phyloP scores from a whole-genome alignment of 1,139 yeast genomes.

The Eremothecium coryli region DNA sequence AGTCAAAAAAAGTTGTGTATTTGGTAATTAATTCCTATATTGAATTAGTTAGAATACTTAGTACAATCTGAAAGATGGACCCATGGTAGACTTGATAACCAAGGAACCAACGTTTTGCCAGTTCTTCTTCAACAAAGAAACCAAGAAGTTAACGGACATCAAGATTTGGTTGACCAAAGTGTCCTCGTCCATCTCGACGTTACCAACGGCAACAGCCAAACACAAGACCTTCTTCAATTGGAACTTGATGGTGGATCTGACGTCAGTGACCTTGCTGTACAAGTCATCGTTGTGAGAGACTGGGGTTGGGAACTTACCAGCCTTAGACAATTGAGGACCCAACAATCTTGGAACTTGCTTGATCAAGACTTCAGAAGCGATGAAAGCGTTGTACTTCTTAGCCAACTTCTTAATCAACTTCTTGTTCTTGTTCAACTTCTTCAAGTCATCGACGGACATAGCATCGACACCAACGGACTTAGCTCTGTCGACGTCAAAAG shows the following conservation, averaged over 20 bases:
- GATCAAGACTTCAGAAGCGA: conserved; percentile 98
- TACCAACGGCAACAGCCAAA: conserved; percentile 94
- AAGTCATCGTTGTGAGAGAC: conserved; percentile 99
- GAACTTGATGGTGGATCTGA: conserved; percentile 99
- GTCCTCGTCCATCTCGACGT: conserved; percentile 99
- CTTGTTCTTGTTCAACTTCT: conserved; percentile 99
- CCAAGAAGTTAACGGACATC: conserved; percentile 99
- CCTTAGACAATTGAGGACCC: conserved; percentile 99
- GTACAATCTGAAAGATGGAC: conserved; percentile 99
- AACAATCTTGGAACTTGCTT: conserved; percentile 99
- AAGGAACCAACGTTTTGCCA: conserved; percentile 99
- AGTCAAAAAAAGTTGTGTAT: no score
- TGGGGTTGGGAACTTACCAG: conserved; percentile 99
- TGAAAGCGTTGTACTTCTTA: conserved; percentile 99
- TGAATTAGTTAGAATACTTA: no score
- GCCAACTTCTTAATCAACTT: conserved; percentile 99
- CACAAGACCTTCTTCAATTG: conserved; percentile 95
- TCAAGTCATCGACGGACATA: conserved; percentile 99
- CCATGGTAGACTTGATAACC: conserved; percentile 99
- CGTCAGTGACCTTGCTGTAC: conserved; percentile 92
- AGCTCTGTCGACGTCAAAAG: conserved; percentile 99
- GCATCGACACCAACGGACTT: conserved; percentile 99
- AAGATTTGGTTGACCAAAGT: conserved; percentile 94
- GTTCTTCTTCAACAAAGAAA: conserved; percentile 99
- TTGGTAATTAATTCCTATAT: no score